These are phyloP conservation scores for Linnemannia zychae DNA, from an alignment of 192 early-diverging fungal species.

Conservation along the genomic window DNA sequence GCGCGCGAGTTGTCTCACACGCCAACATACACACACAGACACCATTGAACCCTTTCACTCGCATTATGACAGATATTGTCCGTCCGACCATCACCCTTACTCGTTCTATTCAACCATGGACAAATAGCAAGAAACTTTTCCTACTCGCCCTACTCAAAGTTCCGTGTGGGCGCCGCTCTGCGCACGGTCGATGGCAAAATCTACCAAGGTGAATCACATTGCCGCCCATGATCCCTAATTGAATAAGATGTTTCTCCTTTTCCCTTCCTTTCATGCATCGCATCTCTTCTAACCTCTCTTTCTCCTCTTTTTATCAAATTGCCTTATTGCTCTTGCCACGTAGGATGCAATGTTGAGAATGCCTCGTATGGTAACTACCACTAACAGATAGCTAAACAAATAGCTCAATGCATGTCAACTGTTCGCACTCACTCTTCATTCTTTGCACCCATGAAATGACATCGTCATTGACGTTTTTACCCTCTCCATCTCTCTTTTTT, in stretches of 20 bases:
- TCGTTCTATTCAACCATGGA: not conserved
- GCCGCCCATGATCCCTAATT: not conserved
- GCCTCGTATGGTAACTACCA: conserved; percentile 77
- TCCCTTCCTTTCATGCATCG: not conserved
- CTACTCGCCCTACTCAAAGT: conserved; percentile 94
- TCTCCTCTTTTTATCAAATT: not conserved
- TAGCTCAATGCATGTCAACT: not conserved
- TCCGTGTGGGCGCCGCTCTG: conserved; percentile 90
- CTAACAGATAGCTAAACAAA: not conserved
- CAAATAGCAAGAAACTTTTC: conserved; percentile 75
- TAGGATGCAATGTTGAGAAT: conserved; percentile 91
- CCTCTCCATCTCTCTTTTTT: not conserved
- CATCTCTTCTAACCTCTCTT: not conserved
- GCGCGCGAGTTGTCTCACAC: not conserved
- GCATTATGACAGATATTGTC: not conserved
- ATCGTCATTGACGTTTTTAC: conserved; percentile 12
- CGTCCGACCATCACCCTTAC: not conserved
- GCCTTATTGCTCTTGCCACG: not conserved
- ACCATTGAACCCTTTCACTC: not conserved
- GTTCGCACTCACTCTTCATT: not conserved
- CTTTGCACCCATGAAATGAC: not conserved
- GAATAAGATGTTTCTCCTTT: not conserved
- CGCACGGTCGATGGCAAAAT: conserved; percentile 74
- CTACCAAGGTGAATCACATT: conserved; percentile 61
- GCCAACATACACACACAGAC: too few relatives aligned